These are phyloP conservation scores for Roridomyces roridus DNA, from an alignment of 768 basidiomycete species.

Conservation along the genomic window DNA sequence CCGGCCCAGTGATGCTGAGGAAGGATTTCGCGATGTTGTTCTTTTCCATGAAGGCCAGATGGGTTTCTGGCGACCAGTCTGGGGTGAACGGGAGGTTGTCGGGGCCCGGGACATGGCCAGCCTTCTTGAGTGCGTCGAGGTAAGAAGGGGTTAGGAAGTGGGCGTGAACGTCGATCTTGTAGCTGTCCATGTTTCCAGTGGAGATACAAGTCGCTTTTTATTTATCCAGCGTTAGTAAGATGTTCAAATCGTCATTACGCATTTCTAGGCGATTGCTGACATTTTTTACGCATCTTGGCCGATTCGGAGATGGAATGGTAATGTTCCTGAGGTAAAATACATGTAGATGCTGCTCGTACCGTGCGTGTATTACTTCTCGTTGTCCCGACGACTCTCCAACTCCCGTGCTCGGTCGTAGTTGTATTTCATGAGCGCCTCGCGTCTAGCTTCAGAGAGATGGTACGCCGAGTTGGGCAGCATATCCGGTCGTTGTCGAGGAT, in stretches of 20 bases:
- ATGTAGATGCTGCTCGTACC: no score
- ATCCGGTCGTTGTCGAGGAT: slow-evolving; percentile 14
- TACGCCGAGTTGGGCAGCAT: slow-evolving; percentile 7
- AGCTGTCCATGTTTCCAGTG: no score
- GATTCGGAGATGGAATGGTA: no score
- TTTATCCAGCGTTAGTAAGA: no score
- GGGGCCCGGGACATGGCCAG: not conserved
- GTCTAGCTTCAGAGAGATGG: slow-evolving; percentile 16
- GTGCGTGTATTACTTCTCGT: no score
- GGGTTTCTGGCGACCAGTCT: not conserved
- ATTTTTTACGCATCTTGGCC: no score
- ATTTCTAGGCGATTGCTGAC: no score
- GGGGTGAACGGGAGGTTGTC: not conserved
- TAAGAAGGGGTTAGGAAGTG: not conserved
- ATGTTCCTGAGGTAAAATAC: no score
- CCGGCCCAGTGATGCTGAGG: not conserved
- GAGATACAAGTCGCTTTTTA: no score
- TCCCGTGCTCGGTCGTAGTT: slow-evolving; percentile 12
- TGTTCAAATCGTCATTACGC: no score
- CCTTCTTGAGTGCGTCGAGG: not conserved
- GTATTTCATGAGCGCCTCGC: slow-evolving; percentile 11
- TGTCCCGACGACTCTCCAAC: not conserved
- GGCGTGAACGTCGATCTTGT: not conserved
- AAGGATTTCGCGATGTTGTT: not conserved
- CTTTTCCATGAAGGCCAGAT: not conserved